phyloP scores from a whole-genome alignment of 2,329 filamentous ascomycete genomes.

The Ceratocystis colombiana region DNA sequence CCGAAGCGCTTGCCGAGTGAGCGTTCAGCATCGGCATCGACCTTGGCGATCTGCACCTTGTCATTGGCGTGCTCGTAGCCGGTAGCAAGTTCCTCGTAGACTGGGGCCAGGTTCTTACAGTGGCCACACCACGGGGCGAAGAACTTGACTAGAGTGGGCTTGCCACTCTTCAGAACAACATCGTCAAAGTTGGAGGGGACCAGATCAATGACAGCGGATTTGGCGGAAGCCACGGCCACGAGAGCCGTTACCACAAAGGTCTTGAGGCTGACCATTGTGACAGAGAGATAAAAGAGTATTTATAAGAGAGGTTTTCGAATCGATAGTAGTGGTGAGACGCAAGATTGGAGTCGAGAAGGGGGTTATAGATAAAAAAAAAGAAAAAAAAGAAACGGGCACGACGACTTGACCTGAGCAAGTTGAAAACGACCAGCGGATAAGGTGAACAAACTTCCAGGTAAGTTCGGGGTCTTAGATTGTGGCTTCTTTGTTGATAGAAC shows the following conservation, averaged over 20 bases:
- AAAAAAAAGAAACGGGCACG: background rate
- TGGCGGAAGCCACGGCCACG: constrained; percentile 49
- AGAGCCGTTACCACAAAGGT: constrained; percentile 49
- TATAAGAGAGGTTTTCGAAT: background rate
- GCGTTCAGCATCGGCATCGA: constrained; percentile 86
- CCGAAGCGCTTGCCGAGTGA: constrained; percentile 75
- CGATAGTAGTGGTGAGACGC: background rate
- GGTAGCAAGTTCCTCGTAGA: constrained; percentile 81
- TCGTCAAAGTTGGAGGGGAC: constrained; percentile 85
- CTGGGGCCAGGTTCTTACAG: constrained; percentile 92
- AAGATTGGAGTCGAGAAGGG: background rate
- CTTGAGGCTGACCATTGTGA: constrained; percentile 49
- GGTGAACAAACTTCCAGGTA: background rate
- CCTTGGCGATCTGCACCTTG: constrained; percentile 82
- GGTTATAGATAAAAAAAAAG: background rate
- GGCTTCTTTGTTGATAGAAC: background rate
- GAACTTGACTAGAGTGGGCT: constrained; percentile 94
- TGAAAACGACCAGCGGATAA: constrained; percentile 3
- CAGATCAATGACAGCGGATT: constrained; percentile 81
- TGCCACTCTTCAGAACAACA: constrained; percentile 79
- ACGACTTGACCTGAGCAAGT: constrained; percentile 2
- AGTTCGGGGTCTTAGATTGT: background rate
- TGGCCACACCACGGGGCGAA: constrained; percentile 98
- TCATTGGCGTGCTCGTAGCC: constrained; percentile 60
- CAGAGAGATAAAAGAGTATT: background rate